Conservation (phyloP, 106 monocot species). For the Phalaenopsis aphrodite region DNA sequence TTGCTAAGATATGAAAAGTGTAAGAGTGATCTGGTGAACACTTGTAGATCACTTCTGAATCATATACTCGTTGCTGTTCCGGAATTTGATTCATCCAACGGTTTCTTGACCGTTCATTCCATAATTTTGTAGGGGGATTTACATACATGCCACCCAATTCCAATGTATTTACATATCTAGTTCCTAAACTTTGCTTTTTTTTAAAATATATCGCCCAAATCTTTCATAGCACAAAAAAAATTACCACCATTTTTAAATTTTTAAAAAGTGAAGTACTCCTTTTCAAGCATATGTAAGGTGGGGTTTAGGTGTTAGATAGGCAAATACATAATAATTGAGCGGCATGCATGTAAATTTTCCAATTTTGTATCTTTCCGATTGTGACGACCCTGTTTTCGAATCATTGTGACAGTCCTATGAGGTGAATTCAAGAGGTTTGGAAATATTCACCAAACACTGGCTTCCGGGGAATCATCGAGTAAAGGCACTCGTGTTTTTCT, state of each 20-base stretch:
- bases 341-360: no score
- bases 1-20: not conserved
- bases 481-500: slow-evolving; percentile 73
- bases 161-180: no score
- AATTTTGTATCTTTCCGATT: not conserved
- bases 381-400: not conserved
- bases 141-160: no score
- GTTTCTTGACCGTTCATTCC: not conserved
- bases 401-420: slow-evolving; percentile 29
- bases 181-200: no score
- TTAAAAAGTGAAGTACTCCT: no score
- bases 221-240: no score
- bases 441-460: slow-evolving; percentile 86
- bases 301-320: no score
- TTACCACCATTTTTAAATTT: no score
- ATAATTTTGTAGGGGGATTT: no score
- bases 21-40: not conserved
- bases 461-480: slow-evolving; percentile 39
- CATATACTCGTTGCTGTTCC: not conserved
- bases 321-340: no score
- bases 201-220: no score
- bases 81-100: not conserved
- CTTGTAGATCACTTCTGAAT: not conserved
- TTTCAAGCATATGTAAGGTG: no score
- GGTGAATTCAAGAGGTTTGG: slow-evolving; percentile 63